Percentiles rank a stretch among this genome's conserved stretches.
Evolutionary conservation across 2,329 filamentous ascomycete genomes (phyloP).

Genomic region (Juglanconis sp.): DNA sequence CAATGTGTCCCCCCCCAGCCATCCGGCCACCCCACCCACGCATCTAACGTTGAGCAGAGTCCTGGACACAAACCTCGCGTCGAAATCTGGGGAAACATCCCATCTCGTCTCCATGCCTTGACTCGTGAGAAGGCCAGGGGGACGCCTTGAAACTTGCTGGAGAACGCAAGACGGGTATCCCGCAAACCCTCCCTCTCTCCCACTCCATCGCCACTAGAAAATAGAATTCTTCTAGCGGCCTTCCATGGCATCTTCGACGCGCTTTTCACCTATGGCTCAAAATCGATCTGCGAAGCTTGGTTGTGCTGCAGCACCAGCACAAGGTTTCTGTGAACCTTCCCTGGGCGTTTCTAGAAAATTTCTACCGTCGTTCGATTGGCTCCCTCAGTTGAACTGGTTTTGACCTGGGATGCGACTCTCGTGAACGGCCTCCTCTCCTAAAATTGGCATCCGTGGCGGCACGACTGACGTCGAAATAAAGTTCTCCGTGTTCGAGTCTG

Average conservation of each 20-base stretch:
- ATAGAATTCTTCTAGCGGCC: conserved; percentile 5
- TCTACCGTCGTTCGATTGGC: background rate
- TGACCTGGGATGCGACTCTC: no score
- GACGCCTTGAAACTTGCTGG: background rate
- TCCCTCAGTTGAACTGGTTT: background rate
- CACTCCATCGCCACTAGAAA: background rate
- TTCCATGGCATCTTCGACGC: background rate
- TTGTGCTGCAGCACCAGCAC: background rate
- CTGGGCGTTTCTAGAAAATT: background rate
- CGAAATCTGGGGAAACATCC: background rate
- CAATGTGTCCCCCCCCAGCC: background rate
- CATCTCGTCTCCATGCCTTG: background rate
- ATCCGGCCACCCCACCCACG: background rate
- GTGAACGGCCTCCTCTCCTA: no score
- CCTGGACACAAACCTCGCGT: background rate
- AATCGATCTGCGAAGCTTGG: background rate
- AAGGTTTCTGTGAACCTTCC: background rate
- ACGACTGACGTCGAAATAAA: background rate
- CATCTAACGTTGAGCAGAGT: background rate
- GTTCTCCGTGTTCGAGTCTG: background rate
- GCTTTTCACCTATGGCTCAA: background rate
- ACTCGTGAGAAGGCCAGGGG: background rate
- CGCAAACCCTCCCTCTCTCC: background rate
- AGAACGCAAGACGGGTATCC: background rate
- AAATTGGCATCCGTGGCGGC: background rate